Conservation (phyloP, 2,329 filamentous ascomycete genomes). For the Pleoardoris graminearum region DNA sequence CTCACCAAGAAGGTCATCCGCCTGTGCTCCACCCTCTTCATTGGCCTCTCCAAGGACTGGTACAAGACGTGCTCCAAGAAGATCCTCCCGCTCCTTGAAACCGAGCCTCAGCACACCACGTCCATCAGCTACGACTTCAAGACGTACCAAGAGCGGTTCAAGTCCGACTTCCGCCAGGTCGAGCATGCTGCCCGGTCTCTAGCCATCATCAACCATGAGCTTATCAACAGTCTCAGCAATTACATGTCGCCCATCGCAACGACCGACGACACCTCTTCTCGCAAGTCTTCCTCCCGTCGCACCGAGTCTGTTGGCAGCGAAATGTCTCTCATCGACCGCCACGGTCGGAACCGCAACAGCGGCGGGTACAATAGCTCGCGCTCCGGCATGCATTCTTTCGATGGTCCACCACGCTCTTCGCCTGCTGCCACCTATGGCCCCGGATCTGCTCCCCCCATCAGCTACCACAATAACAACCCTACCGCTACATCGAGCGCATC, state of each 20-base stretch:
- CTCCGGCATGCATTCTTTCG: conserved; percentile 29
- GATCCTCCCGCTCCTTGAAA: conserved; percentile 72
- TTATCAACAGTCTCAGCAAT: conserved; percentile 63
- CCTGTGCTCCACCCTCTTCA: conserved; percentile 78
- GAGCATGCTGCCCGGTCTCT: conserved; percentile 73
- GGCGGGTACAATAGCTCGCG: conserved; percentile 60
- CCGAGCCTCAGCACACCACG: conserved; percentile 45
- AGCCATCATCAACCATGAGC: conserved; percentile 74
- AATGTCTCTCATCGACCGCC: conserved; percentile 40
- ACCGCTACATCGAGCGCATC: not conserved
- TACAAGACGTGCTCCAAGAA: conserved; percentile 82
- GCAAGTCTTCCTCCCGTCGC: conserved; percentile 50
- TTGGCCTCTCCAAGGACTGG: conserved; percentile 84
- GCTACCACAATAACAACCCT: conserved; percentile 12
- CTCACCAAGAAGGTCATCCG: conserved; percentile 84
- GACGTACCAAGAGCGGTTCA: conserved; percentile 77
- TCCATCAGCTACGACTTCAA: conserved; percentile 66
- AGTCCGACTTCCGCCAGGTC: conserved; percentile 74
- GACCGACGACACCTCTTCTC: conserved; percentile 46
- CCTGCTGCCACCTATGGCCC: conserved; percentile 23
- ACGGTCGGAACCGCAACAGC: conserved; percentile 66
- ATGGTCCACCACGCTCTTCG: conserved; percentile 34
- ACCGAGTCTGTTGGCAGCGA: conserved; percentile 49
- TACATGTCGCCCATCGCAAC: conserved; percentile 59
- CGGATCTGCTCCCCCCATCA: conserved; percentile 16